Percentiles rank a stretch among this genome's conserved stretches.
Evolutionary conservation across 2,329 filamentous ascomycete genomes (phyloP).

Genomic region (Fusarium euwallaceae): DNA sequence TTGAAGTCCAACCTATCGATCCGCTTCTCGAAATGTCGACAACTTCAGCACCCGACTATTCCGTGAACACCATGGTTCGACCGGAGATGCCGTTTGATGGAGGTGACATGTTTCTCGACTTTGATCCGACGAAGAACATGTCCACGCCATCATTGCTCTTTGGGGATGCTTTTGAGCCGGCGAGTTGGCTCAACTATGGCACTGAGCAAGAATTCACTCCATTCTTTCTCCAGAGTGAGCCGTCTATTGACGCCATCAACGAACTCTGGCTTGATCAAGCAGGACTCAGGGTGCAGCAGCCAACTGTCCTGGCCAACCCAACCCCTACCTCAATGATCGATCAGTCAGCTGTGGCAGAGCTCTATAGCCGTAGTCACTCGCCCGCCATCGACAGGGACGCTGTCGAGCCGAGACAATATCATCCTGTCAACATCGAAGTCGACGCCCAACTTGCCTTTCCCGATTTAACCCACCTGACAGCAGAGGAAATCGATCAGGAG

Average conservation of each 20-base stretch:
- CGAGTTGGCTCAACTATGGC: constrained; percentile 1
- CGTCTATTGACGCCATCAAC: not conserved
- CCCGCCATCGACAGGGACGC: constrained; percentile 4
- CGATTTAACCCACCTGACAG: not conserved
- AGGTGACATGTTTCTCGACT: not conserved
- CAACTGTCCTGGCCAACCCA: not conserved
- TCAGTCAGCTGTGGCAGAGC: constrained; percentile 4
- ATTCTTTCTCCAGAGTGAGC: constrained; percentile 1
- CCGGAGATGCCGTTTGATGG: not conserved
- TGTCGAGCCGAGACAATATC: constrained; percentile 7
- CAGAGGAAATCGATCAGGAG: constrained; percentile 11
- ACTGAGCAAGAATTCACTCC: not conserved
- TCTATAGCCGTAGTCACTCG: constrained; percentile 11
- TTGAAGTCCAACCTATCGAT: not conserved
- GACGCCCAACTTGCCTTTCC: constrained; percentile 13
- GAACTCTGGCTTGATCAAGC: constrained; percentile 9
- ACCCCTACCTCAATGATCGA: not conserved
- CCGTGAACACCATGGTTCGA: not conserved
- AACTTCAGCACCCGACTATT: not conserved
- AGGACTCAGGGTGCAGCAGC: not conserved
- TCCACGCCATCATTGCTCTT: not conserved
- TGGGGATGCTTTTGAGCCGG: not conserved
- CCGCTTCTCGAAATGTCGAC: not conserved
- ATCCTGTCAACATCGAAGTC: not conserved
- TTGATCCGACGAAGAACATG: not conserved